A percentile compares a stretch with the other conserved stretches of the same genome.
These are phyloP conservation scores for Didymella exigua DNA, from an alignment of 2,329 filamentous ascomycete genomes.

Conservation along the genomic window DNA sequence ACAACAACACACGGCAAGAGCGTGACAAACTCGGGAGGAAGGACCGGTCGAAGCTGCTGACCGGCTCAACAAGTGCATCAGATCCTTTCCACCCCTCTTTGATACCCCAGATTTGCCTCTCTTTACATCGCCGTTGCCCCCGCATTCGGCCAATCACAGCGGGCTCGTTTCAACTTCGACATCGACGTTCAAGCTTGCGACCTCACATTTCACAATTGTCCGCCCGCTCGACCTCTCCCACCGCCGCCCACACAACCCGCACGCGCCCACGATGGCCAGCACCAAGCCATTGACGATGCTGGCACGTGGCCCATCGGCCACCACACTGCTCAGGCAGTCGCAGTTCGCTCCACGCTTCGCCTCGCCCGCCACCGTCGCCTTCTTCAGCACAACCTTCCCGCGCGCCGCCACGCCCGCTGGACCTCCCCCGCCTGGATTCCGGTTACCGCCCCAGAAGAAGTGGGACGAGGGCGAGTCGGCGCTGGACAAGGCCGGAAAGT, in stretches of 20 bases:
- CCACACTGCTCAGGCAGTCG: conserved; percentile 46
- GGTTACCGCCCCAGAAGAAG: conserved; percentile 71
- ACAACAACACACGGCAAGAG: conserved; percentile 1
- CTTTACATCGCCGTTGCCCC: conserved; percentile 20
- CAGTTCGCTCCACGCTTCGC: conserved; percentile 45
- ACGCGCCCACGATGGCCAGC: conserved; percentile 53
- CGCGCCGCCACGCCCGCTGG: conserved; percentile 71
- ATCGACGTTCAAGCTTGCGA: conserved; percentile 27
- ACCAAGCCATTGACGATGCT: conserved; percentile 56
- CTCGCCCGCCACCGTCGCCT: conserved; percentile 57
- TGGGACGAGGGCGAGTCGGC: conserved; percentile 84
- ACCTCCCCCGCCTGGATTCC: conserved; percentile 79
- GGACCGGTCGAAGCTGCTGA: background rate
- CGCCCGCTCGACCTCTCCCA: conserved; percentile 27
- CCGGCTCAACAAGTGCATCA: background rate
- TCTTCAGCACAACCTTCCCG: conserved; percentile 69
- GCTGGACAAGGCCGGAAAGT: conserved; percentile 85
- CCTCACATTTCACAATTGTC: conserved; percentile 31
- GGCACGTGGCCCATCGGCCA: conserved; percentile 52
- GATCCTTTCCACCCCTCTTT: background rate
- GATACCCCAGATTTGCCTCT: conserved; percentile 18
- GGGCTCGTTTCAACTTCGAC: conserved; percentile 26
- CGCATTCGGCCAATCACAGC: conserved; percentile 42
- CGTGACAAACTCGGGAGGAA: background rate
- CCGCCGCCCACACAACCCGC: conserved; percentile 32